phyloP scores from a whole-genome alignment of 1,139 yeast species.

The Casaregolazyma lundiana region DNA sequence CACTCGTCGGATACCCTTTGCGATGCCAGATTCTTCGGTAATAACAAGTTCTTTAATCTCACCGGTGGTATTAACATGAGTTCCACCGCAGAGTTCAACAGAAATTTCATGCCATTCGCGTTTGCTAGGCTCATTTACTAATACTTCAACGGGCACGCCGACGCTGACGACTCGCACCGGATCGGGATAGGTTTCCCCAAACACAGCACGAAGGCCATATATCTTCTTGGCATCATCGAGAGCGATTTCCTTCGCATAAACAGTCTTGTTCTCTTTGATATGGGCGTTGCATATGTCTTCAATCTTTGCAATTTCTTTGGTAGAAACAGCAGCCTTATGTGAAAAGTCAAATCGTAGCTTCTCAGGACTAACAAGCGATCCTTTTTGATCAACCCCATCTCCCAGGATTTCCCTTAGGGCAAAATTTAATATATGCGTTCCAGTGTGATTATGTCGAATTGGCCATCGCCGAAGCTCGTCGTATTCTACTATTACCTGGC shows the following conservation, averaged over 20 bases:
- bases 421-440: slow-evolving; percentile 89
- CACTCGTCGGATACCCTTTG: slow-evolving; percentile 96
- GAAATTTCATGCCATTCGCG: slow-evolving; percentile 73
- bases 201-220: slow-evolving; percentile 89
- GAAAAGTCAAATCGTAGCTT: slow-evolving; percentile 94
- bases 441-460: slow-evolving; percentile 95
- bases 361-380: slow-evolving; percentile 94
- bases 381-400: slow-evolving; percentile 87
- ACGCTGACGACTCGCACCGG: slow-evolving; percentile 97
- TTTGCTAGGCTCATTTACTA: slow-evolving; percentile 64
- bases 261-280: slow-evolving; percentile 65
- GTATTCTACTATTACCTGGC: slow-evolving; percentile 75
- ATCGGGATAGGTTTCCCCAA: slow-evolving; percentile 98
- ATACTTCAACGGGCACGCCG: slow-evolving; percentile 83
- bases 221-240: slow-evolving; percentile 69
- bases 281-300: slow-evolving; percentile 70
- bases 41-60: slow-evolving; percentile 89
- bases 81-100: slow-evolving; percentile 98
- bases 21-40: slow-evolving; percentile 94
- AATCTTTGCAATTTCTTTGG: slow-evolving; percentile 66
- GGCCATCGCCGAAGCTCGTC: slow-evolving; percentile 97
- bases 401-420: slow-evolving; percentile 86
- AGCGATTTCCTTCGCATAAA: slow-evolving; percentile 78
- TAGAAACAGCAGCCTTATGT: slow-evolving; percentile 71
- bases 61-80: slow-evolving; percentile 88